Evolutionary conservation across 2,329 filamentous ascomycete species (phyloP), one percentile per base, ranked within the genome.

Genomic region (Fusarium nygamai): DNA sequence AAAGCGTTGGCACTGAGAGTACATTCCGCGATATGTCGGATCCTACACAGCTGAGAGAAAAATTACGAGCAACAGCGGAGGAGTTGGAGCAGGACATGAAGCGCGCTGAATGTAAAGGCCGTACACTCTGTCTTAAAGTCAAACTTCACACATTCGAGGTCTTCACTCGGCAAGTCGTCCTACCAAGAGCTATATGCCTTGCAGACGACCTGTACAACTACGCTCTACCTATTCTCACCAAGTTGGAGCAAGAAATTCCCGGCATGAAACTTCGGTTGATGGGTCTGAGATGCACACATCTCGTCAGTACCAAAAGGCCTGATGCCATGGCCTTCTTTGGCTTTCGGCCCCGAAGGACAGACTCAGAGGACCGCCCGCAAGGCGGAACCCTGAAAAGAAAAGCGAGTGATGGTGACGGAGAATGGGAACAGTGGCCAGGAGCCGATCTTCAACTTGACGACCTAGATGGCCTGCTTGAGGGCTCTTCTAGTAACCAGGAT

Each of bases 131-230:
- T 29, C 85, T 99, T 41, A 99, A 99, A 82, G 88, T 98, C 73
- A 99, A 99, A 81, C 85, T 98, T 13, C 94, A 98, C 81, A 98
- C 95, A 0, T 99, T 96, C 78, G 95, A 98, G 81, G 93, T 98
- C 27, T 88, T 94, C 59, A 97, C 95, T 0, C 88, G 96, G 38
- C 96, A 99, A 80, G 89, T 90, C 11, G 90, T 93, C 8, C 88
- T 92, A 5, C 92, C 94, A 0, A 93, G 92, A 73, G 91, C 95
- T 0, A 87, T 98, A 3, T 88, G 84, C 56, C 85, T 88, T 11
- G 92, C 94, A 1, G 92, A 96, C 46, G 96, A 99, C 77, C 84
- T 99, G 8, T 98, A 96, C 83, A 91, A 89, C 61, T 93, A 91
- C 78, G 88, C 94, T 0, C 81, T 98, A 3, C 95, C 95, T 0